Evolutionary conservation across 2,329 filamentous ascomycete species (phyloP).

Genomic region (Fusarium sp.): DNA sequence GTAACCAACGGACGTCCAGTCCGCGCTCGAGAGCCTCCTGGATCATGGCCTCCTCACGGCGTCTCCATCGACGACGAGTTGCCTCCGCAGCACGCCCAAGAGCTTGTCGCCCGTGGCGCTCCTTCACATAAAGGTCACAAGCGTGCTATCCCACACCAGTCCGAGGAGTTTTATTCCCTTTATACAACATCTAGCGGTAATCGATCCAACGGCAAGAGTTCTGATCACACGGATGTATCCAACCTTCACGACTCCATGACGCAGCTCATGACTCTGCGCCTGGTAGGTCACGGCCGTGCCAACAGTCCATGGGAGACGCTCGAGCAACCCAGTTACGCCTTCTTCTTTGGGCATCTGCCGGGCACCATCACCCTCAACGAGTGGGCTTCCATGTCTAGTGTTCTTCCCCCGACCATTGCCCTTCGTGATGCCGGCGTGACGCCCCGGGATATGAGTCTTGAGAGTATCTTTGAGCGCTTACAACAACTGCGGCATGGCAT

Average conservation of each 20-base stretch:
- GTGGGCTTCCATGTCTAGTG: conserved; percentile 69
- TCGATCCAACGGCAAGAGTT: conserved; percentile 50
- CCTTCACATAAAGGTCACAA: conserved; percentile 65
- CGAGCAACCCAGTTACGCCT: conserved; percentile 77
- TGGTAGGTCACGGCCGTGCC: conserved; percentile 55
- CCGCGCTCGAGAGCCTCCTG: conserved; percentile 50
- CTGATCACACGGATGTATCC: conserved; percentile 56
- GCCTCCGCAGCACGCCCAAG: conserved; percentile 62
- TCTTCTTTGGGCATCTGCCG: conserved; percentile 70
- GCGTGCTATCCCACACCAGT: conserved; percentile 62
- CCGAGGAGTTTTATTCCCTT: conserved; percentile 64
- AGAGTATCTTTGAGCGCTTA: conserved; percentile 66
- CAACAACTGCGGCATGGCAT: conserved; percentile 65
- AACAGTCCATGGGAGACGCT: conserved; percentile 72
- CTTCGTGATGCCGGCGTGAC: conserved; percentile 66
- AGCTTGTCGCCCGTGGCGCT: conserved; percentile 66
- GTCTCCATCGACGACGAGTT: conserved; percentile 60
- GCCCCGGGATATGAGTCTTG: conserved; percentile 69
- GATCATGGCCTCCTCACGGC: conserved; percentile 66
- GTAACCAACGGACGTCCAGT: conserved; percentile 30
- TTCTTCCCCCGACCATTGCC: conserved; percentile 62
- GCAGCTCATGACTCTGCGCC: conserved; percentile 65
- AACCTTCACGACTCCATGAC: conserved; percentile 65
- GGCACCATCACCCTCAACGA: conserved; percentile 78
- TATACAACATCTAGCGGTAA: conserved; percentile 61